Evolutionary conservation across 2,329 filamentous ascomycete genomes (phyloP).

Genomic region (Ophiostoma australiae): DNA sequence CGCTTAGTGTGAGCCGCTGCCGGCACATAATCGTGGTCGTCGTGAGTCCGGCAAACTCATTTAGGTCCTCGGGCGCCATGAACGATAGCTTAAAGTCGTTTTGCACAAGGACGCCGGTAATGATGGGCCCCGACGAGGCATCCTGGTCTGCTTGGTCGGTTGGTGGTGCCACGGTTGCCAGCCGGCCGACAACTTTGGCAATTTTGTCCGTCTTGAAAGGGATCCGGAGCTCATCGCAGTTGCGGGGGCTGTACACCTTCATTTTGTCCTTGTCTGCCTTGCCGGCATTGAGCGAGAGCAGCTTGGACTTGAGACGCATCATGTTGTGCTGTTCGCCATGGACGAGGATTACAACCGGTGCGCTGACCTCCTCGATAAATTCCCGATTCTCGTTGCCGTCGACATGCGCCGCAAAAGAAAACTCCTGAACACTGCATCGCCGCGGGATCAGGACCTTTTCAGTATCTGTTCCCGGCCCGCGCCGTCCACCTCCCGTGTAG

Average conservation of each 20-base stretch:
- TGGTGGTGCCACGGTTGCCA: conserved; percentile 75
- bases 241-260: conserved; percentile 89
- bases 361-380: conserved; percentile 90
- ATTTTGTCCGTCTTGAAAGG: conserved; percentile 94
- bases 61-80: conserved; percentile 93
- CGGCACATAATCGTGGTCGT: conserved; percentile 92
- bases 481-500: conserved; percentile 54
- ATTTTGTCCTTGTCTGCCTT: conserved; percentile 74
- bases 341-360: conserved; percentile 92
- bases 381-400: conserved; percentile 93
- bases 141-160: conserved; percentile 26
- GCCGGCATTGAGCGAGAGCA: conserved; percentile 83
- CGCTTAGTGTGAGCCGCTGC: conserved; percentile 80
- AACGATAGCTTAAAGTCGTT: conserved; percentile 96
- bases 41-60: conserved; percentile 93
- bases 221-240: conserved; percentile 91
- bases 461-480: conserved; percentile 62
- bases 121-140: conserved; percentile 46
- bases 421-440: conserved; percentile 88
- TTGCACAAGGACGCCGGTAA: conserved; percentile 89
- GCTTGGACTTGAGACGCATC: conserved; percentile 91
- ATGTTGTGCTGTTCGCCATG: conserved; percentile 98
- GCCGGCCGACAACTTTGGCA: conserved; percentile 90
- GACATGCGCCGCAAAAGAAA: conserved; percentile 93
- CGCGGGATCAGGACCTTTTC: conserved; percentile 89